A percentile compares a stretch with the other conserved stretches of the same genome.
These are phyloP conservation scores for Vaccinium vitisidaea DNA, from an alignment of 148 eudicot genomes.

Conservation along the genomic window DNA sequence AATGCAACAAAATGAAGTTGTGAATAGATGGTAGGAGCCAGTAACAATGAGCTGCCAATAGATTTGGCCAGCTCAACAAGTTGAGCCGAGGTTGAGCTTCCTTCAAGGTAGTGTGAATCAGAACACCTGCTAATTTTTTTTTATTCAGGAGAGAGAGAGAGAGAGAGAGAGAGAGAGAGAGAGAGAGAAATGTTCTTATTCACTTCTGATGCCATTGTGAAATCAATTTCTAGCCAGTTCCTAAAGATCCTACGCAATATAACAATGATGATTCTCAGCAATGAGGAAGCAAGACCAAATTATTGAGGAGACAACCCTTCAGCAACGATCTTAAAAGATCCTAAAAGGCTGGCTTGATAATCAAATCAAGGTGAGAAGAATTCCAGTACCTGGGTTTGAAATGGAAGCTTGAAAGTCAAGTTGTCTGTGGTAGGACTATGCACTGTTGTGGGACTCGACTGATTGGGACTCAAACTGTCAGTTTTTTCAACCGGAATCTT, in stretches of 20 bases:
- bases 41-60: background rate
- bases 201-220: background rate
- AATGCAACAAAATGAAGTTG: background rate
- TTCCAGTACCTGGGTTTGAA: constrained; percentile 9
- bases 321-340: background rate
- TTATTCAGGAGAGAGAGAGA: background rate
- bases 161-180: background rate
- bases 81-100: background rate
- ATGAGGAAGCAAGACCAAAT: background rate
- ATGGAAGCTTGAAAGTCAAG: background rate
- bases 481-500: background rate
- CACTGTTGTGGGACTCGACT: background rate
- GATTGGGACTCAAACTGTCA: background rate
- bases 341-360: background rate
- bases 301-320: background rate
- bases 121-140: background rate
- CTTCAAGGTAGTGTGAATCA: background rate
- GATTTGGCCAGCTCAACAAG: background rate
- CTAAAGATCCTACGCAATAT: background rate
- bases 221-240: background rate
- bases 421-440: background rate
- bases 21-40: background rate
- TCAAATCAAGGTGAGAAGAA: background rate
- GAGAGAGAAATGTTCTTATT: background rate
- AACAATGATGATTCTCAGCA: background rate